Evolutionary conservation across 1,284 basidiomycete species (phyloP), one percentile per base, ranked within the genome.

Genomic region (Ceratobasidium sp.): DNA sequence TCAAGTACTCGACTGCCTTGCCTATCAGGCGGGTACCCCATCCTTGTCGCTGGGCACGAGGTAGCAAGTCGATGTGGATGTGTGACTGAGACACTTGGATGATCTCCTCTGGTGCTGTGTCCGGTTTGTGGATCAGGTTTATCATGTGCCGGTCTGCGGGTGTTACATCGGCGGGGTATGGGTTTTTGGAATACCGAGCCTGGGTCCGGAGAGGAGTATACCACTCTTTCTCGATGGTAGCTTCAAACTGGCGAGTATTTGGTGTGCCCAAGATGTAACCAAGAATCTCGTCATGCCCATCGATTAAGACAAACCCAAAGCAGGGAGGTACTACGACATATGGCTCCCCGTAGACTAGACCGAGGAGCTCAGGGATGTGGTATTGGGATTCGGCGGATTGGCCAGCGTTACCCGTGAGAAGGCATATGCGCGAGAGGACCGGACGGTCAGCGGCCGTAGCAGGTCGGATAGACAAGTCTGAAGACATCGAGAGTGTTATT

Each of bases 371-470:
- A n/a, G 84, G 85, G 80, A 87, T 88, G 44, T 89, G 88, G 84
- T 93, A 91, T 33, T 90, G 84, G 48, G 81, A 80, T 82, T 90
- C 90, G 44, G 91, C 92, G 77, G 91, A 90, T 79, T 85, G 84
- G 59, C 93, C 93, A 48, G 91, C 92, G 78, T 92, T 87, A 18
- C 88, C 92, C 2, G 93, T 94, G 77, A 92, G 86, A 54, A 94
- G 87, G 82, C 93, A 94, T 81, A 94, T 92, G 69, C 85, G 87
- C 75, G 91, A 92, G 64, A 94, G 85, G 0, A 89, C 86, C 1
- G 85, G 82, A 18, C 86, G 87, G 81, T 94, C 93, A n/a, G 83
- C 83, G 71, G 86, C 84, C 48, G 86, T 87, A 20, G 87, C 90
- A 80, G 83, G 86, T 78, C 92, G 91, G 80, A 93, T 90, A 3